These are phyloP conservation scores for Salvia rosmarinus DNA, from an alignment of 257 asterid species.

Conservation along the genomic window DNA sequence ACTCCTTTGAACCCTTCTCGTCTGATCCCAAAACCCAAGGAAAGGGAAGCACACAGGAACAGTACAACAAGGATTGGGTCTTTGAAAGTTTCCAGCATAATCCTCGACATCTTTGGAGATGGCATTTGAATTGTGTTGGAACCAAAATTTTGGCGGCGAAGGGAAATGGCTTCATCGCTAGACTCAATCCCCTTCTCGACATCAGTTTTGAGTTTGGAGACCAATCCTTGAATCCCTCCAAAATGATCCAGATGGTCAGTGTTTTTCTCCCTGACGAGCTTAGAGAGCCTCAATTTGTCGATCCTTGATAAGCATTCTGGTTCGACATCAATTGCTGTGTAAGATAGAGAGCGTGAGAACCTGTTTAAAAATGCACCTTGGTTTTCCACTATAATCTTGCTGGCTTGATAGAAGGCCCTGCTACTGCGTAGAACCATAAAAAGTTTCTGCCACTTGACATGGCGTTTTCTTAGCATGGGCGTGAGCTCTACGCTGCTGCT, in stretches of 20 bases:
- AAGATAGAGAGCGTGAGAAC: conserved; percentile 7
- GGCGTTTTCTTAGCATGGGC: background rate
- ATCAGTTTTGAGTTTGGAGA: background rate
- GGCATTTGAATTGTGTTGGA: background rate
- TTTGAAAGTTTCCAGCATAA: conserved; percentile 5
- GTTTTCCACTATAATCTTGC: too few species aligned
- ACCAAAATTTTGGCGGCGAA: conserved; percentile 15
- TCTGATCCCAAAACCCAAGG: conserved; percentile 16
- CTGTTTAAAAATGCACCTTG: conserved; percentile 2
- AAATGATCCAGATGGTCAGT: background rate
- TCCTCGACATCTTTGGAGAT: background rate
- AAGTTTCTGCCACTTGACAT: background rate
- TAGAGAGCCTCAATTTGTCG: conserved; percentile 11
- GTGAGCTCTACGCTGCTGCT: background rate
- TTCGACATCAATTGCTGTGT: background rate
- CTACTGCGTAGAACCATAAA: background rate
- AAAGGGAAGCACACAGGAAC: conserved; percentile 14
- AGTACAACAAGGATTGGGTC: conserved; percentile 15
- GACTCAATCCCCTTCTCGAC: background rate
- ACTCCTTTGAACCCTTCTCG: background rate
- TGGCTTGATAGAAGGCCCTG: conserved; percentile 29
- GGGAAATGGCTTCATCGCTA: background rate
- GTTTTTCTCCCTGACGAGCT: conserved; percentile 5
- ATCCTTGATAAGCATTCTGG: background rate
- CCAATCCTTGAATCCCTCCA: conserved; percentile 5